phyloP scores from a whole-genome alignment of 139 green algal genomes.

The Picochlorum sp. region DNA sequence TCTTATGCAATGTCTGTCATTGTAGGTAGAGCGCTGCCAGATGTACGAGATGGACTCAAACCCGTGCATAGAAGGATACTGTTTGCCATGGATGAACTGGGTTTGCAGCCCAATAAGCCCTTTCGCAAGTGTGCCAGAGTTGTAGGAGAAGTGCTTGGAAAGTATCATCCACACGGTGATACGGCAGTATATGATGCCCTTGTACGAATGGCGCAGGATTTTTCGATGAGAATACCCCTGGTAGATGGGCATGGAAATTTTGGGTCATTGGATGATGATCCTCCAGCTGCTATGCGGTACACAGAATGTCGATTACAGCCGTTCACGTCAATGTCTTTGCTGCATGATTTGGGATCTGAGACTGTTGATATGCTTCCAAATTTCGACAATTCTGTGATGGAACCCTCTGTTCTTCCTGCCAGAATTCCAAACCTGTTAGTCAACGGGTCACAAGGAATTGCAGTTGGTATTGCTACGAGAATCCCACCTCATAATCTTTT shows the following conservation, averaged over 20 bases:
- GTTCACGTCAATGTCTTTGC: conserved; percentile 56
- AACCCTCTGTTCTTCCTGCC: conserved; percentile 87
- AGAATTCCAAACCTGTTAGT: conserved; percentile 84
- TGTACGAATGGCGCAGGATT: conserved; percentile 84
- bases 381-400: conserved; percentile 78
- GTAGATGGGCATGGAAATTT: conserved; percentile 97
- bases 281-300: conserved; percentile 89
- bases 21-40: conserved; percentile 86
- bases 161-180: conserved; percentile 96
- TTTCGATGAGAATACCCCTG: conserved; percentile 53
- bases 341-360: conserved; percentile 71
- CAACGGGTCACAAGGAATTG: conserved; percentile 90
- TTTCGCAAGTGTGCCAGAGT: conserved; percentile 91
- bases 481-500: conserved; percentile 95
- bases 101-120: conserved; percentile 64
- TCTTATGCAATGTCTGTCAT: conserved; percentile 97
- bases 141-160: conserved; percentile 96
- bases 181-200: conserved; percentile 87
- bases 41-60: conserved; percentile 96
- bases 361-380: conserved; percentile 76
- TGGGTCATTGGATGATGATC: conserved; percentile 90
- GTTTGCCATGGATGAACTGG: conserved; percentile 93
- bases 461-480: conserved; percentile 90
- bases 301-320: conserved; percentile 59
- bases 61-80: conserved; percentile 96